These are phyloP conservation scores for Leccinellum luteum DNA, from an alignment of 768 basidiomycete genomes.

Conservation along the genomic window DNA sequence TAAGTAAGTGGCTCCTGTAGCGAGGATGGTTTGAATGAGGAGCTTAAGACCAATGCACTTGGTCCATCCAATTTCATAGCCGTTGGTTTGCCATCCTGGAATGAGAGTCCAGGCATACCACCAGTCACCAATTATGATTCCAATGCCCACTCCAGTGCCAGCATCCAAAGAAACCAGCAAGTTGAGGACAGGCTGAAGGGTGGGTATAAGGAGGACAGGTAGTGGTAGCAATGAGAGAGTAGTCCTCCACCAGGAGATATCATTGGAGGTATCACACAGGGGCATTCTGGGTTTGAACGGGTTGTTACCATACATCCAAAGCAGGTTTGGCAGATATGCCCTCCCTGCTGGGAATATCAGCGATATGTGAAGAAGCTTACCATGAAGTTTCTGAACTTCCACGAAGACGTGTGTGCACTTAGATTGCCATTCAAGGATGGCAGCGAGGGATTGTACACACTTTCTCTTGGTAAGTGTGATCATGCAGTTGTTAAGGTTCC, in stretches of 20 bases:
- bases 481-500: neutral
- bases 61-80: neutral
- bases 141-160: constrained; percentile 36
- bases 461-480: neutral
- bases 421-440: neutral
- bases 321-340: constrained; percentile 4
- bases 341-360: constrained; percentile 30
- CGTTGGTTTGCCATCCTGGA: neutral
- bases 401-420: too few relatives aligned
- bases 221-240: neutral
- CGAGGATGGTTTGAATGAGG: neutral
- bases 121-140: constrained; percentile 26
- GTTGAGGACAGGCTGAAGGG: neutral
- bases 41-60: neutral
- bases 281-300: constrained; percentile 29
- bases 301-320: constrained; percentile 24
- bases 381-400: neutral
- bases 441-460: neutral
- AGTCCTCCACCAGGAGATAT: neutral
- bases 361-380: constrained; percentile 23
- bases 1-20: neutral
- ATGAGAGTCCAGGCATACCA: constrained; percentile 36
- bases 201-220: neutral
- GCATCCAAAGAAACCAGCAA: constrained; percentile 38
- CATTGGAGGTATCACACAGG: neutral